These are phyloP conservation scores for Penicillium antarcticum DNA, from an alignment of 495 filamentous ascomycete species.

Conservation along the genomic window DNA sequence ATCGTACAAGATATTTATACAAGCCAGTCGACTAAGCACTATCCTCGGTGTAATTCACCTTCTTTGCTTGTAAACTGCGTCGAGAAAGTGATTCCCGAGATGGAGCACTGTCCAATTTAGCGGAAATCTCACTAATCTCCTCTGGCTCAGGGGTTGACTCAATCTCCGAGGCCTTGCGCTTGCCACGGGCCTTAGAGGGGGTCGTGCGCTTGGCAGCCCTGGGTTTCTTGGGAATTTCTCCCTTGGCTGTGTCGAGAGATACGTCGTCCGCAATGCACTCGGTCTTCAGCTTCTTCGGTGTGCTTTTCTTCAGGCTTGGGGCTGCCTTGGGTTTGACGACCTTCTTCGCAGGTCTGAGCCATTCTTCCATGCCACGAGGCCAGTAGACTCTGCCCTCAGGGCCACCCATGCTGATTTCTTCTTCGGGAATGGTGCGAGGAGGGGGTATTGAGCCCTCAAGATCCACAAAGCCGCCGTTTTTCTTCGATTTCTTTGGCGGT, in stretches of 20 bases:
- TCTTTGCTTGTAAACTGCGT: conserved; percentile 38
- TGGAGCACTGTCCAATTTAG: conserved; percentile 7
- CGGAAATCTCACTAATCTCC: conserved; percentile 9
- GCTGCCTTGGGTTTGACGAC: conserved; percentile 56
- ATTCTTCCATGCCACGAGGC: conserved; percentile 86
- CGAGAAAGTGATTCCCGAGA: conserved; percentile 16
- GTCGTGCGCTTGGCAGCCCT: conserved; percentile 14
- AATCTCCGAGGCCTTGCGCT: conserved; percentile 32
- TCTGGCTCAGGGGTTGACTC: conserved; percentile 29
- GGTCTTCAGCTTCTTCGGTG: conserved; percentile 21
- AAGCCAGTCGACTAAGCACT: conserved; percentile 19
- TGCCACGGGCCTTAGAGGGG: conserved; percentile 24
- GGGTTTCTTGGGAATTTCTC: conserved; percentile 19
- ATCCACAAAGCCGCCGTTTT: conserved; percentile 48
- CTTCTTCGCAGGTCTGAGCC: conserved; percentile 77
- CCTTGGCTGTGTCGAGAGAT: conserved; percentile 19
- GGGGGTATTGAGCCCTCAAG: conserved; percentile 46
- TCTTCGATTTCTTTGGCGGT: conserved; percentile 48
- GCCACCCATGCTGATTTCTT: conserved; percentile 86
- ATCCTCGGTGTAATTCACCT: conserved; percentile 47
- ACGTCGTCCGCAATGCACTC: conserved; percentile 11
- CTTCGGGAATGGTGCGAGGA: conserved; percentile 49
- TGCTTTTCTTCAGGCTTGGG: conserved; percentile 19
- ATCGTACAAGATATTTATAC: neutral
- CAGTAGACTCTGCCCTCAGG: conserved; percentile 86